Evolutionary conservation across 768 basidiomycete species (phyloP).

Genomic region (Rhizopogon vulgaris): DNA sequence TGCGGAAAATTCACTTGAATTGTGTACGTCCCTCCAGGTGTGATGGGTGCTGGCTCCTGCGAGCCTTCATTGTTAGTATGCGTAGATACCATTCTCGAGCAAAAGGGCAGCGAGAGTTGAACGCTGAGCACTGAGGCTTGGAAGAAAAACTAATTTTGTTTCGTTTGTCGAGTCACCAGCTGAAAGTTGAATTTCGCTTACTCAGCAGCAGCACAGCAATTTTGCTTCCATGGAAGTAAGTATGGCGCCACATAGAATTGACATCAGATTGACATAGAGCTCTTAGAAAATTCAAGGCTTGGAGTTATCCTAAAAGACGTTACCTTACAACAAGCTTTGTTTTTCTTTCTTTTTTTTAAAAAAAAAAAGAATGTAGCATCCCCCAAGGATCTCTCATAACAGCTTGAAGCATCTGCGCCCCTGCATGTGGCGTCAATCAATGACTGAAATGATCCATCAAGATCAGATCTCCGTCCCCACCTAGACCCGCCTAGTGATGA

Average conservation of each 20-base stretch:
- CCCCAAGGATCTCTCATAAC: background rate
- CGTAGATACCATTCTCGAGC: conserved; percentile 22
- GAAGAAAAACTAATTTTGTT: background rate
- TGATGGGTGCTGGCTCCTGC: conserved; percentile 54
- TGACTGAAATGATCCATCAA: background rate
- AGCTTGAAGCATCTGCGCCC: background rate
- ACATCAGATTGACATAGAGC: too few relatives aligned
- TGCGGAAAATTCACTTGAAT: conserved; percentile 49
- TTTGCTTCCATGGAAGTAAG: background rate
- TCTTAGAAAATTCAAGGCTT: too few relatives aligned
- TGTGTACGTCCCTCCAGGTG: conserved; percentile 68
- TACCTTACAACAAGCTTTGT: too few relatives aligned
- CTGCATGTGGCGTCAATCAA: too few relatives aligned
- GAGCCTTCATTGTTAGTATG: conserved; percentile 28
- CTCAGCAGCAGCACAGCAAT: conserved; percentile 1
- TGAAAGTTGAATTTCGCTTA: background rate
- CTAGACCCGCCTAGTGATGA: background rate
- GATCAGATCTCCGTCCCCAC: background rate
- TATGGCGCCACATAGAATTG: background rate
- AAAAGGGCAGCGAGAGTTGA: background rate
- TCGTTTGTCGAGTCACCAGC: conserved; percentile 1
- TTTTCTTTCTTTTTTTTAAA: too few relatives aligned
- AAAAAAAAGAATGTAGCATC: too few relatives aligned
- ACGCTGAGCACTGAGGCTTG: background rate
- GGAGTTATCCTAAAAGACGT: too few relatives aligned